These are phyloP conservation scores for Sedum album DNA, from an alignment of 164 flowering plant species.

Conservation along the genomic window DNA sequence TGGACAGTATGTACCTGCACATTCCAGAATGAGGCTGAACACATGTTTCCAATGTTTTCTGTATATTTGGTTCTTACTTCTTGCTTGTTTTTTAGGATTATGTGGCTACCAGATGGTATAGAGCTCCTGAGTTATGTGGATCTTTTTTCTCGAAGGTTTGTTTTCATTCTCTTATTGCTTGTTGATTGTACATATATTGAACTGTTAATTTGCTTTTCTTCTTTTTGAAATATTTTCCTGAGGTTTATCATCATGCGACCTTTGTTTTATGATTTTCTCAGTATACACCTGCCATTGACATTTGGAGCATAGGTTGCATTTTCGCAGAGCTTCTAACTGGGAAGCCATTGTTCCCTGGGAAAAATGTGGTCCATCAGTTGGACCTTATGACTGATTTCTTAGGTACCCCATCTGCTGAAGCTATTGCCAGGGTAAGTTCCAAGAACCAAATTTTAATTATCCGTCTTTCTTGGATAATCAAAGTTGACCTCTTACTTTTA, in stretches of 20 bases:
- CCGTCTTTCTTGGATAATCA: not conserved
- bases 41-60: not conserved
- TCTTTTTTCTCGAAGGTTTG: constrained; percentile 84
- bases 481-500: not conserved
- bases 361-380: constrained; percentile 22
- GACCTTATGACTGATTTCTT: constrained; percentile 90
- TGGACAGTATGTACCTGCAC: constrained; percentile 56
- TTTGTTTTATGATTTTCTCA: constrained; percentile 24
- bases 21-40: not conserved
- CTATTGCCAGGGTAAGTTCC: constrained; percentile 71
- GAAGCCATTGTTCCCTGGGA: constrained; percentile 95
- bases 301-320: constrained; percentile 99
- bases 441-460: constrained; percentile 10
- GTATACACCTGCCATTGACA: constrained; percentile 98
- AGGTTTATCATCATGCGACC: not conserved
- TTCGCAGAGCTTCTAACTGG: constrained; percentile 94
- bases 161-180: not conserved
- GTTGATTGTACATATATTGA: not conserved
- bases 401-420: constrained; percentile 89
- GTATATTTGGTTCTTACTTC: not conserved
- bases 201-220: not conserved
- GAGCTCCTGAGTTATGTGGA: not conserved
- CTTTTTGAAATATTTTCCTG: not conserved
- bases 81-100: constrained; percentile 50
- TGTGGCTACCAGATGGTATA: constrained; percentile 62